Percentiles rank a stretch among this genome's conserved stretches.
Evolutionary conservation across 805 yeast species (phyloP).

Genomic region (Ogataea trehaloabstinens): DNA sequence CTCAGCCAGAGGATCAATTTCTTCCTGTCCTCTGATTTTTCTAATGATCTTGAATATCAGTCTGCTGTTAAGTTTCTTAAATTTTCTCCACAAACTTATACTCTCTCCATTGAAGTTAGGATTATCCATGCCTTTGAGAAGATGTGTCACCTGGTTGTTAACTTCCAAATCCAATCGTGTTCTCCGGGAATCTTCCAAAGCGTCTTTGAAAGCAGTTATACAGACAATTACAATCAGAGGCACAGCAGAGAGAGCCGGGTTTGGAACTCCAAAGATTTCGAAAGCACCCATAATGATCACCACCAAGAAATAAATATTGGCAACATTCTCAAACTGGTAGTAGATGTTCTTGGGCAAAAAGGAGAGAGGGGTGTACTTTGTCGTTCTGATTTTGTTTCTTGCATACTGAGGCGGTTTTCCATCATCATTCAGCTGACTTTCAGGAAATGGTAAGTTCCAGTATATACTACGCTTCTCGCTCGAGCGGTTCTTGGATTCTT

Average conservation of each 20-base stretch:
- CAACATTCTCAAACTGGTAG: slow-evolving; percentile 83
- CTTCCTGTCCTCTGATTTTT: slow-evolving; percentile 22
- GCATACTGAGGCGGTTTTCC: slow-evolving; percentile 64
- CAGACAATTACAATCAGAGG: slow-evolving; percentile 76
- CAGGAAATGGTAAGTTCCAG: slow-evolving; percentile 61
- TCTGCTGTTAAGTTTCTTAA: slow-evolving; percentile 47
- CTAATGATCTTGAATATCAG: slow-evolving; percentile 14
- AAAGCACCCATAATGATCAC: slow-evolving; percentile 79
- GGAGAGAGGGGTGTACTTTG: slow-evolving; percentile 88
- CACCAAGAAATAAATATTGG: slow-evolving; percentile 82
- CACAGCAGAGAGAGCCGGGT: slow-evolving; percentile 70
- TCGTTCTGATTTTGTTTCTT: slow-evolving; percentile 90
- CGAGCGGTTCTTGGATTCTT: slow-evolving; percentile 27
- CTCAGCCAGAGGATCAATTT: slow-evolving; percentile 24
- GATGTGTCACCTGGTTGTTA: slow-evolving; percentile 71
- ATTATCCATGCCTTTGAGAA: slow-evolving; percentile 54
- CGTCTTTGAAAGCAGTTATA: slow-evolving; percentile 77
- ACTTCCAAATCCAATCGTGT: slow-evolving; percentile 70
- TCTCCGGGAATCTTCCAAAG: slow-evolving; percentile 77
- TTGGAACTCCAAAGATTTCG: slow-evolving; percentile 76
- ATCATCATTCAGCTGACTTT: slow-evolving; percentile 49
- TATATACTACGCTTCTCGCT: slow-evolving; percentile 45
- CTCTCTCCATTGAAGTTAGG: slow-evolving; percentile 62
- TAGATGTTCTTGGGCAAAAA: slow-evolving; percentile 83
- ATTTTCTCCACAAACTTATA: slow-evolving; percentile 64